These are phyloP conservation scores for Aspergillus floridensis DNA, from an alignment of 2,329 filamentous ascomycete genomes.

Conservation along the genomic window DNA sequence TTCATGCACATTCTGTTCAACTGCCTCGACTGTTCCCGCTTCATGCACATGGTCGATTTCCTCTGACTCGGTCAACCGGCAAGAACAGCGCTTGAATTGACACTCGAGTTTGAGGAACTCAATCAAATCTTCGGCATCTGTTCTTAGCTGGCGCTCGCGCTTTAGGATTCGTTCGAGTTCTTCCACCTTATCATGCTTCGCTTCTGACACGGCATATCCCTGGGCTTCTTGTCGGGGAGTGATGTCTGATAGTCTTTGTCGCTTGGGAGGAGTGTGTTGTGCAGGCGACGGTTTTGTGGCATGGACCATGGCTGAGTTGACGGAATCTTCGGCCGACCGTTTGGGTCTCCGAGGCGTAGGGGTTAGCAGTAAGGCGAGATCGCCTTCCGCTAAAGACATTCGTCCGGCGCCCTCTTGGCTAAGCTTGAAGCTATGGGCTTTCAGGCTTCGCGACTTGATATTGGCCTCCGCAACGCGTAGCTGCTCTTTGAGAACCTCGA, in stretches of 20 bases:
- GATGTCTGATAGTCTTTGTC: constrained; percentile 33
- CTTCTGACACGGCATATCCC: constrained; percentile 21
- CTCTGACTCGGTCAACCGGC: constrained; percentile 44
- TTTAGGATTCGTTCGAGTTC: constrained; percentile 50
- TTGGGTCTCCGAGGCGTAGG: constrained; percentile 36
- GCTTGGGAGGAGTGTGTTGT: constrained; percentile 35
- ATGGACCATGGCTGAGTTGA: constrained; percentile 18
- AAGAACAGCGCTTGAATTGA: constrained; percentile 49
- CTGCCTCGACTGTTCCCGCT: background rate
- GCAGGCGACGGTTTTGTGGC: constrained; percentile 7
- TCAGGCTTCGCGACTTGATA: constrained; percentile 32
- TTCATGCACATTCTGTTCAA: constrained; percentile 27
- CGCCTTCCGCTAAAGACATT: constrained; percentile 31
- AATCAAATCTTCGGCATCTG: constrained; percentile 57
- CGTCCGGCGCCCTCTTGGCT: constrained; percentile 27
- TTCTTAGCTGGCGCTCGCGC: constrained; percentile 50
- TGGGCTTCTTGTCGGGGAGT: constrained; percentile 26
- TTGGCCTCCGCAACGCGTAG: constrained; percentile 40
- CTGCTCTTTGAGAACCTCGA: constrained; percentile 43
- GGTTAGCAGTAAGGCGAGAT: constrained; percentile 31
- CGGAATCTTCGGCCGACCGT: constrained; percentile 30
- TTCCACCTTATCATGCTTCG: constrained; percentile 45
- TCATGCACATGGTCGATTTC: constrained; percentile 43
- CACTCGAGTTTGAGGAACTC: constrained; percentile 51
- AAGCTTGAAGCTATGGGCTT: constrained; percentile 34